These are phyloP conservation scores for Benincasa hispida DNA, from an alignment of 306 rosid genomes.

Conservation along the genomic window DNA sequence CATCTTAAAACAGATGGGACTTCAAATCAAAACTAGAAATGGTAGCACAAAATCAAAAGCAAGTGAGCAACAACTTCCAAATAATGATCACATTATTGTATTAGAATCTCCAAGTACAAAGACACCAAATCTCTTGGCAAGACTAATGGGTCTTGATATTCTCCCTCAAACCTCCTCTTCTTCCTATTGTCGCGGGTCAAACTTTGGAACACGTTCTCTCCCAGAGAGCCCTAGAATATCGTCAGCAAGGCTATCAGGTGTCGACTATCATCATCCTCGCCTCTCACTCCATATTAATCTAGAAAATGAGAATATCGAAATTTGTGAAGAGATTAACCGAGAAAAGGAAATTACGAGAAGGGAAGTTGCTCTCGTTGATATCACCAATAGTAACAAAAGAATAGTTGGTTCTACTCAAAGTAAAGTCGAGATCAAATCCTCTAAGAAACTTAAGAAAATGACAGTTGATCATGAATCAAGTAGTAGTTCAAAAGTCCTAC, in stretches of 20 bases:
- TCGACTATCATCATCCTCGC: neutral
- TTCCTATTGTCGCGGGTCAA: neutral
- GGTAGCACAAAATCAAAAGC: neutral
- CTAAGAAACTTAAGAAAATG: neutral
- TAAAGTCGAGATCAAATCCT: neutral
- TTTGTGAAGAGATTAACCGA: neutral
- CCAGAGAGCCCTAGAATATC: neutral
- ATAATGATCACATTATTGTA: neutral
- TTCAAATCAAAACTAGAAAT: neutral
- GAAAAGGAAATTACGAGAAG: neutral
- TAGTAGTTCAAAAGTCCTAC: neutral
- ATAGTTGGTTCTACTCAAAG: neutral
- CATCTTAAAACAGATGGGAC: neutral
- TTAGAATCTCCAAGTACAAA: conserved; percentile 47
- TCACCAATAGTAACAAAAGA: neutral
- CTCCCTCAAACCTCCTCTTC: conserved; percentile 62
- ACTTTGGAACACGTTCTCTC: neutral
- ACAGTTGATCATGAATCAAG: neutral
- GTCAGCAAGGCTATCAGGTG: neutral
- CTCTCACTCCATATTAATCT: neutral
- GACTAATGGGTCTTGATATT: conserved; percentile 89
- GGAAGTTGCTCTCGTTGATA: neutral
- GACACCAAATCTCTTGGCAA: conserved; percentile 82
- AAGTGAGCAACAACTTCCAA: neutral
- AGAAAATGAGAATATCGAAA: neutral